Evolutionary conservation across 805 yeast species (phyloP).

Genomic region (Teunomyces kruisii): DNA sequence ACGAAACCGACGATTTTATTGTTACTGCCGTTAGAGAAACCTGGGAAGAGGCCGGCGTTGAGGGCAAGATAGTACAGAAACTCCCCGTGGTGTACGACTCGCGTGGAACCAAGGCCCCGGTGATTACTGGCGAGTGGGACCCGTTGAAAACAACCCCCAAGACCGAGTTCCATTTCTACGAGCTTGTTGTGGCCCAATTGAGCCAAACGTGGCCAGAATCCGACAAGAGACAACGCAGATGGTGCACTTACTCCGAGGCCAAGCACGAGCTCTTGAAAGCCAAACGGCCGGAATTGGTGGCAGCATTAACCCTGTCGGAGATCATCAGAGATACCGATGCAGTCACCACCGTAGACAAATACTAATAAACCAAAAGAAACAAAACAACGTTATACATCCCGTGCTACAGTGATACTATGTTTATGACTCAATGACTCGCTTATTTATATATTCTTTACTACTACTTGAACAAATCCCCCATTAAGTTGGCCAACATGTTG

Average conservation of each 20-base stretch:
- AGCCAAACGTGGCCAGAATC: conserved; percentile 76
- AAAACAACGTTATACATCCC: background rate
- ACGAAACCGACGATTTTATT: conserved; percentile 56
- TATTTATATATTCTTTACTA: background rate
- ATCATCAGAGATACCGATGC: conserved; percentile 37
- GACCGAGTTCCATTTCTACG: conserved; percentile 87
- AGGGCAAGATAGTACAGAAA: conserved; percentile 55
- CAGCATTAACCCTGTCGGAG: conserved; percentile 59
- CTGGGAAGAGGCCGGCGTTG: conserved; percentile 97
- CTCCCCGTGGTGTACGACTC: conserved; percentile 69
- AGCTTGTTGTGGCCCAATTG: conserved; percentile 60
- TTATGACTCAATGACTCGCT: background rate
- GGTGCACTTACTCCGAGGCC: conserved; percentile 75
- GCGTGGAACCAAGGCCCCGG: conserved; percentile 40
- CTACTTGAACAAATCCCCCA: conserved; percentile 54
- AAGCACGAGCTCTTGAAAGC: conserved; percentile 54
- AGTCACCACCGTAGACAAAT: background rate
- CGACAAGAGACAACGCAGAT: conserved; percentile 58
- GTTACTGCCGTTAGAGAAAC: conserved; percentile 80
- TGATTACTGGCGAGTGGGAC: conserved; percentile 32
- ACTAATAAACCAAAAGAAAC: background rate
- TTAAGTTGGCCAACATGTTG: conserved; percentile 55
- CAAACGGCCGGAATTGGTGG: conserved; percentile 65
- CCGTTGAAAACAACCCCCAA: conserved; percentile 55
- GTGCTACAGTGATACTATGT: background rate